Percentiles rank a stretch among this genome's conserved stretches.
Evolutionary conservation across 192 early-diverging fungal genomes (phyloP).

Genomic region (Coemansia asiatica): DNA sequence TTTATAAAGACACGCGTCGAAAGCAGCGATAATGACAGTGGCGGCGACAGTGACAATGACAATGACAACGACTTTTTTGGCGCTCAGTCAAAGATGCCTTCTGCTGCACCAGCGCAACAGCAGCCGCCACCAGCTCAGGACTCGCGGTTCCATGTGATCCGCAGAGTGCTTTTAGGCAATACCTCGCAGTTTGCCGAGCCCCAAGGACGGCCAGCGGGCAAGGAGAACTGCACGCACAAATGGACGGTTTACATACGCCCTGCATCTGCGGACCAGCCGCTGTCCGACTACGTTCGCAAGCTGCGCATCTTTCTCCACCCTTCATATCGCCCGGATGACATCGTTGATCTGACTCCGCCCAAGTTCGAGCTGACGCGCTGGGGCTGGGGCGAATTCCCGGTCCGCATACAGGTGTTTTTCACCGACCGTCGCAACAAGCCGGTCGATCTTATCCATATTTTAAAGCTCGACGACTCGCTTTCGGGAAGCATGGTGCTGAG

Average conservation of each 20-base stretch:
- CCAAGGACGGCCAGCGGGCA: conserved; percentile 58
- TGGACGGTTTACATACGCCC: conserved; percentile 91
- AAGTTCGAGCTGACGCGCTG: conserved; percentile 84
- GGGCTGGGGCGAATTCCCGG: conserved; percentile 94
- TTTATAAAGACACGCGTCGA: conserved; percentile 25
- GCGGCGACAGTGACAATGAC: conserved; percentile 22
- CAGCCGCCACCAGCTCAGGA: conserved; percentile 41
- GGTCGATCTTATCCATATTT: conserved; percentile 76
- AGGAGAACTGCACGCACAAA: conserved; percentile 69
- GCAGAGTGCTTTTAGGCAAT: conserved; percentile 69
- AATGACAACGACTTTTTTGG: background rate
- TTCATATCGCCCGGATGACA: conserved; percentile 83
- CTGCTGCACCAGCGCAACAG: background rate
- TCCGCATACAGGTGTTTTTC: conserved; percentile 81
- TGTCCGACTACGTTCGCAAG: conserved; percentile 68
- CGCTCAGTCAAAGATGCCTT: conserved; percentile 1
- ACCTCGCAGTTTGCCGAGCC: conserved; percentile 69
- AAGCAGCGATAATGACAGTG: conserved; percentile 13
- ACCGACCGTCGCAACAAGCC: conserved; percentile 80
- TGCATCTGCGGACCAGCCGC: conserved; percentile 40
- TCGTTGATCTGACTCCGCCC: conserved; percentile 76
- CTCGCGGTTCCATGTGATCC: conserved; percentile 73
- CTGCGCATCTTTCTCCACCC: conserved; percentile 89
- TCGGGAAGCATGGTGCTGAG: conserved; percentile 72
- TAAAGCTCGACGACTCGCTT: conserved; percentile 76